phyloP scores from a whole-genome alignment of 2,329 filamentous ascomycete genomes.

The Domatiomyces globalis region DNA sequence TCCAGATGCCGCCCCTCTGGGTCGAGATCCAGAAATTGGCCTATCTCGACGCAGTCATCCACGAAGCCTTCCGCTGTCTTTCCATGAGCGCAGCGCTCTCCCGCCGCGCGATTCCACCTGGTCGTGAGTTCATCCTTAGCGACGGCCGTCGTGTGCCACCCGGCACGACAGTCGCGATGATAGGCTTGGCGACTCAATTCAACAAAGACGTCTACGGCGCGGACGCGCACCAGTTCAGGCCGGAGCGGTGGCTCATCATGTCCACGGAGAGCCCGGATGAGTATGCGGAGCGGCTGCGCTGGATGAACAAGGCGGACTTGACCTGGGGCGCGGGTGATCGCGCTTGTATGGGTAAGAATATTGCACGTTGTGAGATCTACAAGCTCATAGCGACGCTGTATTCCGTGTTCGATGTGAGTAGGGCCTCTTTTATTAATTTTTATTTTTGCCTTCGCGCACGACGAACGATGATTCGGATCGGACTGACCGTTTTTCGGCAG shows the following conservation, averaged over 20 bases:
- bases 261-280: too few species aligned
- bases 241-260: conserved; percentile 10
- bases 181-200: conserved; percentile 11
- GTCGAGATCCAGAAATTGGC: conserved; percentile 3
- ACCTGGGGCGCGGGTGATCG: conserved; percentile 5
- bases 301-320: conserved; percentile 3
- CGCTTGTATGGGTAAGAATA: conserved; percentile 10
- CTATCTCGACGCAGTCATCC: too few species aligned
- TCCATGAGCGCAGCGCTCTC: too few species aligned
- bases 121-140: too few species aligned
- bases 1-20: conserved; percentile 9
- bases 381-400: conserved; percentile 5
- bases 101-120: too few species aligned
- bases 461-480: too few species aligned
- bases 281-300: neutral
- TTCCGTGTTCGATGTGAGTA: conserved; percentile 1
- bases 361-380: conserved; percentile 5
- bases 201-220: conserved; percentile 25
- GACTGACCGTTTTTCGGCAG: conserved; percentile 1
- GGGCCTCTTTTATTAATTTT: neutral
- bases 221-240: conserved; percentile 5
- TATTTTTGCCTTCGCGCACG: too few species aligned
- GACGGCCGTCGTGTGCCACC: too few species aligned
- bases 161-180: conserved; percentile 6
- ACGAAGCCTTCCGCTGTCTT: too few species aligned